phyloP scores from a whole-genome alignment of 2,329 filamentous ascomycete genomes.

The Volutella citrinella region DNA sequence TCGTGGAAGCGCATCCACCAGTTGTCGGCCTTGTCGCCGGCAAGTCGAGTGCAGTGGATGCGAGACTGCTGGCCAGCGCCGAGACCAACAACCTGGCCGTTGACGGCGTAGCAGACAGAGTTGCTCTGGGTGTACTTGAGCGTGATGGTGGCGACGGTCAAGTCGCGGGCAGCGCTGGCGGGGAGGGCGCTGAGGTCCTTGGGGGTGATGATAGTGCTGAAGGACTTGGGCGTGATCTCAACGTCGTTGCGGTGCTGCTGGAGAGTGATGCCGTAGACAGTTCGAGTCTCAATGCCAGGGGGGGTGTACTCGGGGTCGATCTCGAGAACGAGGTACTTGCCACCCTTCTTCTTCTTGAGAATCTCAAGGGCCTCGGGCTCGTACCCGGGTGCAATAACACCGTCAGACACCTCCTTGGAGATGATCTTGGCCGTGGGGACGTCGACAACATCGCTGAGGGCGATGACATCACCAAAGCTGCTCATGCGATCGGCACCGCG shows the following conservation, averaged over 20 bases:
- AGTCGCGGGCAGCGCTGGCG: constrained; percentile 79
- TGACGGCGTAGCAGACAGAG: constrained; percentile 94
- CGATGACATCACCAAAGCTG: constrained; percentile 95
- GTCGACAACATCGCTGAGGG: constrained; percentile 86
- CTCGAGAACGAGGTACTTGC: constrained; percentile 92
- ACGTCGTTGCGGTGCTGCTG: constrained; percentile 92
- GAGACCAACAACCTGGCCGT: constrained; percentile 90
- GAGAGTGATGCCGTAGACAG: constrained; percentile 85
- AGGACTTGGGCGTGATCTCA: constrained; percentile 79
- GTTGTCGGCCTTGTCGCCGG: constrained; percentile 97
- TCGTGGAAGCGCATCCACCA: constrained; percentile 99
- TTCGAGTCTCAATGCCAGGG: constrained; percentile 76
- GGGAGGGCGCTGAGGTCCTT: constrained; percentile 72
- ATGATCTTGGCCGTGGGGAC: constrained; percentile 95
- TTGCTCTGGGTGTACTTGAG: constrained; percentile 99
- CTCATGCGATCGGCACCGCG: constrained; percentile 98
- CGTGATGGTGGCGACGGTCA: constrained; percentile 93
- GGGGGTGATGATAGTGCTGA: constrained; percentile 80
- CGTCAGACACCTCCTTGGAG: constrained; percentile 95
- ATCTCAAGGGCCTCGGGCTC: constrained; percentile 83
- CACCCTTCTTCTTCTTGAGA: constrained; percentile 96
- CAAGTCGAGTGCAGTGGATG: constrained; percentile 96
- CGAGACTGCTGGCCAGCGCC: constrained; percentile 96
- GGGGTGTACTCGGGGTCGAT: constrained; percentile 88
- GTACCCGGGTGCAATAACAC: constrained; percentile 89